Base-by-base conservation (phyloP, 495 filamentous ascomycete species). In the Annulohypoxylon maeteangense region DNA sequence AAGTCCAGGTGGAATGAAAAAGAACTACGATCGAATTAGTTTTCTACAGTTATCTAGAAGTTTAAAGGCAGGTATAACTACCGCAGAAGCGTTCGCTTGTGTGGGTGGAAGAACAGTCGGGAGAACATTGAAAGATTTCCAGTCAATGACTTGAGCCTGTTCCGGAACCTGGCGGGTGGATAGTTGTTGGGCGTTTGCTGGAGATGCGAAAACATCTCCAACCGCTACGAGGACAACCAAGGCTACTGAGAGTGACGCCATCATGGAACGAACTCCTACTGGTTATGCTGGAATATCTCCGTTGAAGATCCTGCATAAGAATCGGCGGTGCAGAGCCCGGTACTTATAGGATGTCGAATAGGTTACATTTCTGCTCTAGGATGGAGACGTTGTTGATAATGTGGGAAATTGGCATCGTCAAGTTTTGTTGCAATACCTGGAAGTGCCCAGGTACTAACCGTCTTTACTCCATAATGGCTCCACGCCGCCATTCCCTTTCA, bases 81-180 rank as follows among this genome's bases (percentile, higher is more conserved):
- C 81, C 54, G 70, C 56, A 7, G 65, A 67, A 5, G 64, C 67
- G 25, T 78, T 78, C 7, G 70, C 64, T 18, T 72, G 65, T 4
- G 60, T 63, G 2, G 78, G 70, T 1, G 78, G 78, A 6, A 71
- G 66, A 10, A 81, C 79, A 1, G 53, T 58, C 6, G 71, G 50
- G 0, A 84, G 71, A 10, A 77, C 78, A 58, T 81, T 84, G 67
- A 81, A 81, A 14, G 71, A 74, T 58, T 81, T 82, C 60, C 80
- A 80, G 66, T 80, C 62, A 31, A 83, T 83, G 55, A 81, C 67
- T 54, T 85, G 81, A 27, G 81, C 80, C 45, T 81, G 80, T 12
- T 78, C 74, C 10, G 80, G 80, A 56, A 83, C 63, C 7, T 70
- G 73, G n/a, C 68, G 72, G 7, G 50, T 74, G 12, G 47, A 51